Conservation (phyloP, 2,329 filamentous ascomycete species). For the Leptographium flavum region DNA sequence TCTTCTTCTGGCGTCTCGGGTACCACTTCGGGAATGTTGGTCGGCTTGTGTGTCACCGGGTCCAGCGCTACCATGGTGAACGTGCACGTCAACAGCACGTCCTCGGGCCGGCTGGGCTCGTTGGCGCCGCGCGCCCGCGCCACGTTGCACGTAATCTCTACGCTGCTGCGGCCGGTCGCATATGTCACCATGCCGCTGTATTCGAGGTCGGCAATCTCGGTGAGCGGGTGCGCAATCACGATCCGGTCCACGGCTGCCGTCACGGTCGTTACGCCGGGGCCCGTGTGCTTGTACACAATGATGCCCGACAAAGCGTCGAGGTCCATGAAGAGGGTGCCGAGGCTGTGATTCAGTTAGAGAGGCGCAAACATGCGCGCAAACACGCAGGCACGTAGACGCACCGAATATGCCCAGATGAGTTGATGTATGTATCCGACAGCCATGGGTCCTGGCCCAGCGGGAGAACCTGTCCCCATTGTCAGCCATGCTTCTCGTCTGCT, state of each 20-base stretch:
- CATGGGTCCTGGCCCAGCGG: constrained; percentile 61
- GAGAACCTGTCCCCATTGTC: constrained; percentile 20
- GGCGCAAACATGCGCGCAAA: neutral
- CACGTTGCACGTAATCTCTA: constrained; percentile 62
- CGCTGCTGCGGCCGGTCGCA: constrained; percentile 56
- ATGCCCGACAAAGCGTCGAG: constrained; percentile 65
- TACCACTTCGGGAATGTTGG: constrained; percentile 41
- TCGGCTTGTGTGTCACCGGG: constrained; percentile 49
- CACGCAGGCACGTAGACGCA: constrained; percentile 26
- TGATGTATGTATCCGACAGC: constrained; percentile 66
- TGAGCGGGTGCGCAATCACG: constrained; percentile 52
- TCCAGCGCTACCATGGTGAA: constrained; percentile 69
- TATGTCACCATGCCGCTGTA: constrained; percentile 50
- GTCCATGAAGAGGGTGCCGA: constrained; percentile 67
- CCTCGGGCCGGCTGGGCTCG: constrained; percentile 30
- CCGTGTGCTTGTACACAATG: constrained; percentile 55
- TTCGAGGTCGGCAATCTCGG: constrained; percentile 66
- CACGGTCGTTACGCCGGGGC: constrained; percentile 38
- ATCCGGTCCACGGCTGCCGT: constrained; percentile 36
- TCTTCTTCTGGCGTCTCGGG: constrained; percentile 50
- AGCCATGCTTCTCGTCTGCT: neutral
- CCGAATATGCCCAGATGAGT: constrained; percentile 60
- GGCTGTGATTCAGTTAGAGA: constrained; percentile 21
- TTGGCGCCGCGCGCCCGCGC: constrained; percentile 50
- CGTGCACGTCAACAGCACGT: constrained; percentile 32